Conservation (phyloP, 495 filamentous ascomycete genomes). For the Gamarada debralockiae region DNA sequence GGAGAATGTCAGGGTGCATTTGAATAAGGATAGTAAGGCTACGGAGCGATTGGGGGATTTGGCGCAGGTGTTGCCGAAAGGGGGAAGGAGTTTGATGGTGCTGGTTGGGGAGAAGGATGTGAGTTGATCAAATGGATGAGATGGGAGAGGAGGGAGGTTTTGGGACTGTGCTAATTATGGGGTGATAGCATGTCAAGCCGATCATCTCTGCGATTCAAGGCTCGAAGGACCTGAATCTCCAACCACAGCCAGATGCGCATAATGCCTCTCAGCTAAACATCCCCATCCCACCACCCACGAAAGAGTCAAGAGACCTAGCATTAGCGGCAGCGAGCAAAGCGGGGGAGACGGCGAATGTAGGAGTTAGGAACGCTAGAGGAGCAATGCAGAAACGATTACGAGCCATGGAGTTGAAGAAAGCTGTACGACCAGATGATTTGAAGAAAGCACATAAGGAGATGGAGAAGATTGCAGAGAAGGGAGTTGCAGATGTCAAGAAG, state of each 20-base stretch:
- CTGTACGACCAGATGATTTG: constrained; percentile 61
- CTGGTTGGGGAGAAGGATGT: constrained; percentile 61
- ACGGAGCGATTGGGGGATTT: constrained; percentile 62
- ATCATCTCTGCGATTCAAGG: constrained; percentile 66
- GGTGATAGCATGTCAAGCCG: constrained; percentile 59
- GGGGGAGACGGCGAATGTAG: constrained; percentile 52
- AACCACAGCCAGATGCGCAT: constrained; percentile 64
- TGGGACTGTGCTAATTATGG: not conserved
- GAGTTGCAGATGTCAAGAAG: constrained; percentile 61
- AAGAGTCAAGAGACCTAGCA: constrained; percentile 52
- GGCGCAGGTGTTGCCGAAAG: constrained; percentile 71
- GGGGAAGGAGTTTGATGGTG: constrained; percentile 62
- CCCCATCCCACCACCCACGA: constrained; percentile 64
- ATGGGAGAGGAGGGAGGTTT: not conserved
- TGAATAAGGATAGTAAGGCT: constrained; percentile 49
- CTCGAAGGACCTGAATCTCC: constrained; percentile 61
- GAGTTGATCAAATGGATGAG: constrained; percentile 18
- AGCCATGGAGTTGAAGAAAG: constrained; percentile 51
- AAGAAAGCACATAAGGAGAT: constrained; percentile 62
- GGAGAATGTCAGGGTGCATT: constrained; percentile 59
- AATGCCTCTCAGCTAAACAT: constrained; percentile 70
- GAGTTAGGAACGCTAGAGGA: constrained; percentile 51
- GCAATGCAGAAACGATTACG: constrained; percentile 62
- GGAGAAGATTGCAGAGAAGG: constrained; percentile 72
- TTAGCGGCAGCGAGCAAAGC: constrained; percentile 54